phyloP scores from a whole-genome alignment of 140 eudicot genomes.

The Anethum foeniculum region DNA sequence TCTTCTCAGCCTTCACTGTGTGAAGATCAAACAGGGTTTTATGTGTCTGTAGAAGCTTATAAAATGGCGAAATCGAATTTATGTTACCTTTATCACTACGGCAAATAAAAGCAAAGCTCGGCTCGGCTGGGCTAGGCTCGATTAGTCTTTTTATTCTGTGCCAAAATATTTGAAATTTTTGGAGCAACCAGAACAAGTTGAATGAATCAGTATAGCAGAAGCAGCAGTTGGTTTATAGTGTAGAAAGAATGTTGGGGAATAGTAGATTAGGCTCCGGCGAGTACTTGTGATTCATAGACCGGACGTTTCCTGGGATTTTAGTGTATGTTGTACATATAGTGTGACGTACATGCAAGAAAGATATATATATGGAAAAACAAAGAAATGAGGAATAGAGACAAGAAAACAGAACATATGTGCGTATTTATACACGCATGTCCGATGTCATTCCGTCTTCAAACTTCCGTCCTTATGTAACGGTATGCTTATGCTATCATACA shows the following conservation, averaged over 20 bases:
- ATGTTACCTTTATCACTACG: background rate
- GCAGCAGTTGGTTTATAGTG: background rate
- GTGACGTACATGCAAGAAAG: background rate
- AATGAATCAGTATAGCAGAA: background rate
- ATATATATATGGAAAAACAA: too few species aligned
- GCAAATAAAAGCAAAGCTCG: background rate
- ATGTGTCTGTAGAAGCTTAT: too few species aligned
- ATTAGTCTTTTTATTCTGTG: background rate
- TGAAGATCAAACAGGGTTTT: too few species aligned
- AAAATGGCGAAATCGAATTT: too few species aligned
- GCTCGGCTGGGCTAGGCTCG: too few species aligned
- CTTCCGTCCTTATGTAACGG: conserved; percentile 2
- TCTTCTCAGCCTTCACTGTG: too few species aligned
- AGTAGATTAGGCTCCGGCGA: conserved; percentile 9
- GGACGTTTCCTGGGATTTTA: background rate
- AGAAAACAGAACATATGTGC: conserved; percentile 1
- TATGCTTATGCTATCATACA: background rate
- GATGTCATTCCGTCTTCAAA: conserved; percentile 5
- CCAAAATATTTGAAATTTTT: background rate
- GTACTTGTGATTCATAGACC: background rate
- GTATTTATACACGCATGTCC: background rate
- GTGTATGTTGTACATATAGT: background rate
- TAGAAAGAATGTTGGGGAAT: background rate
- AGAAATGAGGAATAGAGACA: background rate
- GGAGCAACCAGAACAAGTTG: background rate